Evolutionary conservation across 495 filamentous ascomycete species (phyloP).

Genomic region (Parachaetomium inaequale): DNA sequence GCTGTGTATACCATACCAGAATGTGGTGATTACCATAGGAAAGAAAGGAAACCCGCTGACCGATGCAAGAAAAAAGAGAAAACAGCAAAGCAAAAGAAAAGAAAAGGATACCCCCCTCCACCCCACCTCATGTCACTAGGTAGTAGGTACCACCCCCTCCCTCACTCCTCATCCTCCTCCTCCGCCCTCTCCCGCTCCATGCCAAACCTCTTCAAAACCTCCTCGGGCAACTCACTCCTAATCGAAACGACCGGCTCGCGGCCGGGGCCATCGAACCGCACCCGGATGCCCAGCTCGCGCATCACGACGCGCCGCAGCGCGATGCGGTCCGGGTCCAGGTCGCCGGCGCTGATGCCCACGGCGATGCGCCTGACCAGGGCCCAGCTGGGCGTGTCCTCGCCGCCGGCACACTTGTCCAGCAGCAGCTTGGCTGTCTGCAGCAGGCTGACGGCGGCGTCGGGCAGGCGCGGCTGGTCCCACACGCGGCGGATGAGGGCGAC

Average conservation of each 20-base stretch:
- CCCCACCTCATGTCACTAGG: too few species aligned
- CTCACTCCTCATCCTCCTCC: background rate
- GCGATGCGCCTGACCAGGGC: conserved; percentile 11
- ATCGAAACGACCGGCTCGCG: background rate
- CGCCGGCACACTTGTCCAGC: background rate
- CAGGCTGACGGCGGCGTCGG: conserved; percentile 9
- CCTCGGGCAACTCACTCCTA: background rate
- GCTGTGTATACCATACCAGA: background rate
- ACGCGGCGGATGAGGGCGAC: conserved; percentile 20
- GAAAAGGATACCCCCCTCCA: too few species aligned
- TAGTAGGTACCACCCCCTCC: too few species aligned
- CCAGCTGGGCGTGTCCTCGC: background rate
- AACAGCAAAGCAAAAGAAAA: background rate
- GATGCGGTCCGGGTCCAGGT: background rate
- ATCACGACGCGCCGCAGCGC: conserved; percentile 1
- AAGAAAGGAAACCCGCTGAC: background rate
- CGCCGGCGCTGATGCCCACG: background rate
- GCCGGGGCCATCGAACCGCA: background rate
- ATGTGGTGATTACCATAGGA: background rate
- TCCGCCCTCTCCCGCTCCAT: background rate
- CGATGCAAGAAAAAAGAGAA: background rate
- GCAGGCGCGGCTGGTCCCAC: conserved; percentile 14
- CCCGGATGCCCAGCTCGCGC: conserved; percentile 10
- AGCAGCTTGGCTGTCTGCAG: conserved; percentile 17
- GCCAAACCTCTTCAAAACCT: background rate